phyloP scores from a whole-genome alignment of 345 rosid genomes.

The Isatis tinctoria region DNA sequence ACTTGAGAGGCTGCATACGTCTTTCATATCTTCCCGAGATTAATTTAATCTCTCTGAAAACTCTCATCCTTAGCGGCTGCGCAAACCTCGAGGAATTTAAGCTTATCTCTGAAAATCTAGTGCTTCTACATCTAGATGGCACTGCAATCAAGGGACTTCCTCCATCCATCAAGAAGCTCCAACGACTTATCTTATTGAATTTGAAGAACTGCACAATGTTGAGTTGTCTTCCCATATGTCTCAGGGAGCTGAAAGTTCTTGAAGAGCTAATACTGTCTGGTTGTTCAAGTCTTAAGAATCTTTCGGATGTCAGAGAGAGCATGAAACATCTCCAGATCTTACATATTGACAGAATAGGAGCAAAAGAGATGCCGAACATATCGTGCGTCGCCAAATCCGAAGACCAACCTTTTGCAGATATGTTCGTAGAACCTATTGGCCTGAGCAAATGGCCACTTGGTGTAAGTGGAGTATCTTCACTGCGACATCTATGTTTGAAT shows the following conservation, averaged over 20 bases:
- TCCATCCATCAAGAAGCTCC: background rate
- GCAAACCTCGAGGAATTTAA: background rate
- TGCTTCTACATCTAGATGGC: background rate
- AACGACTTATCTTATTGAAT: background rate
- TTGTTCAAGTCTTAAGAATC: background rate
- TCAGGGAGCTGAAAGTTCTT: background rate
- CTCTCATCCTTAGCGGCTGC: conserved; percentile 10
- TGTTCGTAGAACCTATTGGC: background rate
- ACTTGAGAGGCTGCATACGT: background rate
- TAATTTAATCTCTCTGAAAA: background rate
- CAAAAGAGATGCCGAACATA: conserved; percentile 10
- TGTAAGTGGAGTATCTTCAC: background rate
- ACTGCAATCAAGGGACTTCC: conserved; percentile 17
- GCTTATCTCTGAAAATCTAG: background rate
- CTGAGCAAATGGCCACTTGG: background rate
- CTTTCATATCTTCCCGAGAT: background rate
- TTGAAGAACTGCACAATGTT: background rate
- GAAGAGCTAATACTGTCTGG: background rate
- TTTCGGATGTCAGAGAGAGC: background rate
- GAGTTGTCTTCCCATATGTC: background rate
- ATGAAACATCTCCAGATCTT: background rate
- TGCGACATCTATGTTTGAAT: background rate
- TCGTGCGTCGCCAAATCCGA: background rate
- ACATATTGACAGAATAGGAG: background rate
- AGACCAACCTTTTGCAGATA: background rate